Base-by-base conservation (phyloP, 768 basidiomycete species). In the Auricularia sp. region DNA sequence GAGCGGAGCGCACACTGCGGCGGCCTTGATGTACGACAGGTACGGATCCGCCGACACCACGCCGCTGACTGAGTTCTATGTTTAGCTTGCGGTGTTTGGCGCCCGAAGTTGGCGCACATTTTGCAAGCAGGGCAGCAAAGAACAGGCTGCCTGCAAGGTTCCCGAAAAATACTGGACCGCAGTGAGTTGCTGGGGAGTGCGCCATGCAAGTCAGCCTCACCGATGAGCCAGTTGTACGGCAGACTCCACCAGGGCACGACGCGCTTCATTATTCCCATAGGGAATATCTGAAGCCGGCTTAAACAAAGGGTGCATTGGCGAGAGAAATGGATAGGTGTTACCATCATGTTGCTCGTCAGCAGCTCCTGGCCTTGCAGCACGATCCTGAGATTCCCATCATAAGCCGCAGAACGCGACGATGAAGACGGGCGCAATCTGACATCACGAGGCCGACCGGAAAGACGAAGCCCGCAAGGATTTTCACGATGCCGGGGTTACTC, bases 401-500 rank as follows among this genome's bases (percentile, higher is more conserved):
- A 11, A 51, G 42, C 7, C 16, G 21, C 18, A n/a, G n/a, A 16
- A 47, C 42, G 16, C 44, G 42, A 61, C 45, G 35, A 47, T 63
- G 24, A 37, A 10, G 29, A 21, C 37, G 18, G 47, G 33, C 36
- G 5, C 13, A n/a, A 13, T 66, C 79, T 66, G 69, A 89, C 88
- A 90, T 90, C 64, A 87, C 85, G 77, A 90, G 82, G 70, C 88
- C 88, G 2, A 87, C 85, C 8, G 88, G 88, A 72, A 90, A 90
- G 33, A 90, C 84, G 59, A 88, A 82, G 16, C 85, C 88, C 18
- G 81, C 81, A 2, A 90, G 73, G 36, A 88, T 67, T 70, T 86
- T 89, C 56, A 87, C 84, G 10, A 90, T 74, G 21, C 88, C 88
- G 1, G 88, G 88, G 66, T 88, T 86, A 65, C 75, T 76, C 39